Evolutionary conservation across 805 yeast genomes (phyloP), one percentile per base, ranked within the genome.

Genomic region (Saturnispora sanitii): DNA sequence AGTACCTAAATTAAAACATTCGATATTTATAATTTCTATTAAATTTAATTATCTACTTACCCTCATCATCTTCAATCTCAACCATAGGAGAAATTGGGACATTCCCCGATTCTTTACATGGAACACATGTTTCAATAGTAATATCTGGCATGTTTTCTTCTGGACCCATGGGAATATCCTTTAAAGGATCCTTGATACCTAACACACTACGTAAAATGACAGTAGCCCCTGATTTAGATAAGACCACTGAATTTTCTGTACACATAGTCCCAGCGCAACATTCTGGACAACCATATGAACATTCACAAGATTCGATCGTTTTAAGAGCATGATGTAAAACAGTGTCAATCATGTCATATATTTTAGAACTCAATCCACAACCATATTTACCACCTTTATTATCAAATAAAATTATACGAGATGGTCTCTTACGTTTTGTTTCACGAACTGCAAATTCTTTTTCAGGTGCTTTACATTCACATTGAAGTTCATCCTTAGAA

Each of bases 401-500:
- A 57, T 92, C 97, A 54, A 77, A 78, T 49, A 92, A 82, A 1
- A 88, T 76, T 37, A 92, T 62, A 40, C 98, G 65, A 0, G 94
- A 95, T 0, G 97, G 97, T 32, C 99, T 64, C 42, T 72, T 74
- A 31, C 98, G 64, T 15, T 61, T 59, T 0, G 90, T 71, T 53
- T 82, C 82, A 22, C 86, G 61, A 37, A 71, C 70, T 1, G 95
- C 84, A 67, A 90, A 84, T 55, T 92, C 99, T 52, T 92, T 92
- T 49, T 87, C 95, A 0, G 98, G 96, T 0, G 97, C 96, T 53
- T 92, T 92, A 60, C 99, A 92, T 58, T 92, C 99, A 0, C 97
- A 85, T 34, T 73, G 74, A 12, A 92, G 70, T 50, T 92, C 98
- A 48, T 78, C 82, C 23, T 44, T 43, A 4, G 74, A 70, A 1